A percentile compares a stretch with the other conserved stretches of the same genome.
These are phyloP conservation scores for Coniochaeta sp. DNA, from an alignment of 2,329 filamentous ascomycete species.

Conservation along the genomic window DNA sequence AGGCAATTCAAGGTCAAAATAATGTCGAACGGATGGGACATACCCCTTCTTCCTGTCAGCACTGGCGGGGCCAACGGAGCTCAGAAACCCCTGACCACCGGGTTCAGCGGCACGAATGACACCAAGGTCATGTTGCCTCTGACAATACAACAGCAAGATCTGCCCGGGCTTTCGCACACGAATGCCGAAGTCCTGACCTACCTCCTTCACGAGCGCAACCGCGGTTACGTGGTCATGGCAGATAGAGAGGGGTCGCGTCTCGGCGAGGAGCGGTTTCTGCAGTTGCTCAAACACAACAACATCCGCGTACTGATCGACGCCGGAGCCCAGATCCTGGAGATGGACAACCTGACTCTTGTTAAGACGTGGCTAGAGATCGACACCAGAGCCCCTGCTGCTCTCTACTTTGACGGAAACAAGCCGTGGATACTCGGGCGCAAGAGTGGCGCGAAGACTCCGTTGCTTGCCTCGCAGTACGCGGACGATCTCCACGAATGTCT, in stretches of 20 bases:
- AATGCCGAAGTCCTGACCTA: constrained; percentile 58
- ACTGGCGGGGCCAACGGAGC: constrained; percentile 6
- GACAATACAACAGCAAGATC: constrained; percentile 54
- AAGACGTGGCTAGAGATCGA: constrained; percentile 37
- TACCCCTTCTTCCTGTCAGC: constrained; percentile 35
- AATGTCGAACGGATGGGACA: constrained; percentile 61
- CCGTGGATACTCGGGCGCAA: constrained; percentile 34
- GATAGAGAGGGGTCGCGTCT: constrained; percentile 25
- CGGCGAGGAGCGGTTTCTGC: constrained; percentile 37
- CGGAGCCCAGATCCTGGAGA: constrained; percentile 57
- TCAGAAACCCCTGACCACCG: constrained; percentile 42
- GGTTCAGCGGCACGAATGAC: constrained; percentile 69
- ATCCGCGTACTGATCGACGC: constrained; percentile 56
- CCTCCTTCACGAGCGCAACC: constrained; percentile 44
- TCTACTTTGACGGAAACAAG: constrained; percentile 45
- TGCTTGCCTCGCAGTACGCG: constrained; percentile 46
- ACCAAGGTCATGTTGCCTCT: constrained; percentile 50
- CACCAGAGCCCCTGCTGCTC: constrained; percentile 33
- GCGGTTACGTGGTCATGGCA: constrained; percentile 32
- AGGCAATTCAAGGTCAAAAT: constrained; percentile 59
- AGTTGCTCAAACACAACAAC: constrained; percentile 19
- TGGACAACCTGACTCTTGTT: constrained; percentile 44
- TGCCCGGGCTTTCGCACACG: constrained; percentile 47
- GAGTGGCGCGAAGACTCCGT: constrained; percentile 25
- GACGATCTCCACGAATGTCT: constrained; percentile 44